Conservation (phyloP, 176 grass and related monocot species). For the Phyllostachys edulis region DNA sequence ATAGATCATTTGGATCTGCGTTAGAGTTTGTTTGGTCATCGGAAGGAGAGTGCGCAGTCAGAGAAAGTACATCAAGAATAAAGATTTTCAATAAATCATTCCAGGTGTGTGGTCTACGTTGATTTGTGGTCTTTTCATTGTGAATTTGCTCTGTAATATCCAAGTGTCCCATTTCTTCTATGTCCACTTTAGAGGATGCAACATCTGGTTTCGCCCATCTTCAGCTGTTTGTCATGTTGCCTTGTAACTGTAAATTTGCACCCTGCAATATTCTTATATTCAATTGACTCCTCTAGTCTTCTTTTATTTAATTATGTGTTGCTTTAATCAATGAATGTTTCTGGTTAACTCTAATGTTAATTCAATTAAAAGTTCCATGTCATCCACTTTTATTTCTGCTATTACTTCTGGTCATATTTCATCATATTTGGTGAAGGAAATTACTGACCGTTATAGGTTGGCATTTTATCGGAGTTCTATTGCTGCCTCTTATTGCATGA, state of each 20-base stretch:
- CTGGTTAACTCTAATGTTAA: background rate
- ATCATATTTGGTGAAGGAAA: conserved; percentile 12
- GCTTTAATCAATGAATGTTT: background rate
- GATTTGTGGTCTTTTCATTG: background rate
- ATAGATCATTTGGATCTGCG: conserved; percentile 93
- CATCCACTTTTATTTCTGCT: background rate
- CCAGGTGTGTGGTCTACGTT: conserved; percentile 49
- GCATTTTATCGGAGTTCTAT: background rate
- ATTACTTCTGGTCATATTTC: background rate
- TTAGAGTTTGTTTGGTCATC: conserved; percentile 94
- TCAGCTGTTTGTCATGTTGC: background rate
- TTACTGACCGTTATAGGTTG: background rate
- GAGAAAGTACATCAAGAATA: conserved; percentile 95
- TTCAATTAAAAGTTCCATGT: background rate
- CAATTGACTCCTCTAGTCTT: background rate
- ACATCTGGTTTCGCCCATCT: background rate
- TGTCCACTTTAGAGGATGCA: background rate
- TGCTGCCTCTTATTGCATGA: background rate
- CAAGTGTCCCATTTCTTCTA: background rate
- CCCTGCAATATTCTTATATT: background rate
- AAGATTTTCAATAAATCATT: conserved; percentile 92
- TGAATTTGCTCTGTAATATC: conserved; percentile 4
- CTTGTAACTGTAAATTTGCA: background rate
- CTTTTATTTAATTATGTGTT: background rate
- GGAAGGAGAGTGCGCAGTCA: conserved; percentile 89